Base-by-base conservation (phyloP, 495 filamentous ascomycete genomes). In the Hypoxylon crocopeplum region DNA sequence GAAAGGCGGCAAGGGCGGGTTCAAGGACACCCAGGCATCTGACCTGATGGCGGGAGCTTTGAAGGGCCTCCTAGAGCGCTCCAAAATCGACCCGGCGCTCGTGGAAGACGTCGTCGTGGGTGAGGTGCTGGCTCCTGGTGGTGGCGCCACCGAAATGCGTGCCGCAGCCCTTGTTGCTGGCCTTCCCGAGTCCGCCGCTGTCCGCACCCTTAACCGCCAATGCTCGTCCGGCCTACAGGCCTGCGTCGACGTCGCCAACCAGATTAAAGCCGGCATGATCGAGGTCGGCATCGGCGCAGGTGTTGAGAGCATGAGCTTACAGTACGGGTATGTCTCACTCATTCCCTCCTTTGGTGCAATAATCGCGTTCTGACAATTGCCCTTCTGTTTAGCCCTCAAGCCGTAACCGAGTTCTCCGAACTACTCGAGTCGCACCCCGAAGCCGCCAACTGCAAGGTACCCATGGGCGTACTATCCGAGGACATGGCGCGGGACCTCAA, bases 31-130 rank as follows among this genome's bases (percentile, higher is more conserved):
- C 12, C 78, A 82, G 5, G 90, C 88, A 3, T 82, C 90, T 16
- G 93, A 98, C 71, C 80, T 98, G 55, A 88, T 98, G 67, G 86
- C 84, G 29, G 91, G 91, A 65, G 85, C 90, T 50, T 87, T 97
- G 75, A 85, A 84, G 73, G 88, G 83, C 42, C 80, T 98, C 47
- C 79, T 97, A 71, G 75, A 87, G 25, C 90, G 91, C 66, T 96
- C 92, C 47, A 83, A 85, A 27, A 92, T 98, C 74, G 84, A 96
- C 75, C 92, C 94, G 2, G 74, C 72, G 24, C 78, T 90, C 12
- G 90, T 98, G 25, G 89, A 97, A 75, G 94, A 98, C 70, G 87
- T 98, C 56, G 87, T 89, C 38, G 95, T 98, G 54, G 94, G 94
- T 63, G 87, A 85, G 45, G 94, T 98, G 15, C 86, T 98, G 21